Base-by-base conservation (phyloP, 805 yeast species). In the Clavispora carvajalis region DNA sequence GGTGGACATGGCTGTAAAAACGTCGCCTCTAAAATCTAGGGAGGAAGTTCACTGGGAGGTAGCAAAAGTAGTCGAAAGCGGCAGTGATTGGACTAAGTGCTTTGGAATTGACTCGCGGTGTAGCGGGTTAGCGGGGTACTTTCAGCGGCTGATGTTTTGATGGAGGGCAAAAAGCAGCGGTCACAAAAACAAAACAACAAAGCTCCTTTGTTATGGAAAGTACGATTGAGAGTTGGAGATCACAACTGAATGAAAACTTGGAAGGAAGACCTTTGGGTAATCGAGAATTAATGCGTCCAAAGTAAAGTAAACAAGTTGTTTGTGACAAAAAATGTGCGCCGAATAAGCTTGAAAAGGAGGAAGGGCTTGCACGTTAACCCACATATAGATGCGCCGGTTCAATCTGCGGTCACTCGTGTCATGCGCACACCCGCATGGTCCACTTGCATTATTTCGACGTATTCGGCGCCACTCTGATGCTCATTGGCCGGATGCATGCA, bases 1-100 rank as follows among this genome's bases (percentile, higher is more conserved):
- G n/a, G 54, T 46, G 11, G 54, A 50, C 54, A 50, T 50, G 29
- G 30, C 21, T 17, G 31, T 28, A 16, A 28, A 28, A 28, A 15
- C 19, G 3, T 11, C 2, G 31, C 19, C 31, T 15, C 19, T 6
- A n/a, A n/a, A n/a, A n/a, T n/a, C n/a, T n/a, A n/a, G n/a, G n/a
- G n/a, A n/a, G n/a, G n/a, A n/a, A n/a, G n/a, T n/a, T n/a, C n/a
- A n/a, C n/a, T n/a, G n/a, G n/a, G n/a, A n/a, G n/a, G n/a, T n/a
- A n/a, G n/a, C n/a, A n/a, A n/a, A n/a, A n/a, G n/a, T n/a, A n/a
- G n/a, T n/a, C n/a, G n/a, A n/a, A n/a, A n/a, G n/a, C n/a, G n/a
- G n/a, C n/a, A n/a, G n/a, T n/a, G n/a, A n/a, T n/a, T n/a, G n/a
- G n/a, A n/a, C n/a, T n/a, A n/a, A n/a, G n/a, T n/a, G n/a, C n/a